Evolutionary conservation across 176 grass and related monocot species (phyloP).

Genomic region (Cocos nucifera): DNA sequence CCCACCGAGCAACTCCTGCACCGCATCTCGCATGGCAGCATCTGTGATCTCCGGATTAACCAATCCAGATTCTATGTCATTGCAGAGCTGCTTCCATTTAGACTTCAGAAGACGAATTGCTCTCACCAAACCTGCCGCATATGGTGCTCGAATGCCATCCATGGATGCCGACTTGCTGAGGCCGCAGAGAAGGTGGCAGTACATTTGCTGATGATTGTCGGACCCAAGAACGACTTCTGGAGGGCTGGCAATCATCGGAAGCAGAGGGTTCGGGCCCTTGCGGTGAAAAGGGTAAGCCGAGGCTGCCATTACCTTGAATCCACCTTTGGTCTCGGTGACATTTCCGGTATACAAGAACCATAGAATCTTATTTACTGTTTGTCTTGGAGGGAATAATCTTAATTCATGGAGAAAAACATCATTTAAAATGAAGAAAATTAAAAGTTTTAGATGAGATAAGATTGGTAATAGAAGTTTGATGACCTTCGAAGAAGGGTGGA

Average conservation of each 20-base stretch:
- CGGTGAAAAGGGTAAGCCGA: constrained; percentile 17
- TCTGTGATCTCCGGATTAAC: constrained; percentile 12
- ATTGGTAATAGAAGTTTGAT: no score
- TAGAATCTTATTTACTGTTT: constrained; percentile 8
- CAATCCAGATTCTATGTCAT: constrained; percentile 21
- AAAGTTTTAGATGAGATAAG: no score
- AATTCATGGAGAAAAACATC: not conserved
- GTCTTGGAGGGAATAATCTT: constrained; percentile 21
- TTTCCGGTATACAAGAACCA: constrained; percentile 30
- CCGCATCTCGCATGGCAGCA: constrained; percentile 8
- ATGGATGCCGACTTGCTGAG: constrained; percentile 6
- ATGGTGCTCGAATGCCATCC: constrained; percentile 20
- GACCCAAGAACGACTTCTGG: constrained; percentile 11
- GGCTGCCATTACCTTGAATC: constrained; percentile 19
- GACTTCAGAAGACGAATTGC: constrained; percentile 17
- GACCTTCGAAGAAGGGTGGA: constrained; percentile 21
- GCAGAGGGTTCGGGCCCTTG: not conserved
- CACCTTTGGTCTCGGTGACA: constrained; percentile 21
- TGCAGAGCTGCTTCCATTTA: constrained; percentile 21
- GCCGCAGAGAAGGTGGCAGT: constrained; percentile 31
- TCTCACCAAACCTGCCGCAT: constrained; percentile 22
- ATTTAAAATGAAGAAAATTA: no score
- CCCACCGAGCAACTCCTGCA: constrained; percentile 15
- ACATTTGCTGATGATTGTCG: constrained; percentile 22
- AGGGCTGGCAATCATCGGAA: constrained; percentile 18